phyloP scores from a whole-genome alignment of 2,329 filamentous ascomycete genomes.

The Samsoniella hepiali region DNA sequence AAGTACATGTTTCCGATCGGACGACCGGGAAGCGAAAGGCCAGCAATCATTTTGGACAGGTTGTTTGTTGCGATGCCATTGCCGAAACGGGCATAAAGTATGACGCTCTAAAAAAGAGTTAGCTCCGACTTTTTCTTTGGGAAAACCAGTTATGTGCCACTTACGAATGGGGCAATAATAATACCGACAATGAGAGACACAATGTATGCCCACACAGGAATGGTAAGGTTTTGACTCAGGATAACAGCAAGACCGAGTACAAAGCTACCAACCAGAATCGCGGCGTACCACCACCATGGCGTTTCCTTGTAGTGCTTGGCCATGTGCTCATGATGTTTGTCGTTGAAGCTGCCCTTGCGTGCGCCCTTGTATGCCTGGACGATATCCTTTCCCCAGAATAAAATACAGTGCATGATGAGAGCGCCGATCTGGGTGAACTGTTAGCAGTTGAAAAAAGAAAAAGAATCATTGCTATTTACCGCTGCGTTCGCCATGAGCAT shows the following conservation, averaged over 20 bases:
- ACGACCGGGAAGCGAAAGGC: constrained; percentile 47
- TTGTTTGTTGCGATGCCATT: constrained; percentile 59
- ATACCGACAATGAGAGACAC: constrained; percentile 41
- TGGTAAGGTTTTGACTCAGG: constrained; percentile 43
- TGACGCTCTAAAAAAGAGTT: constrained; percentile 39
- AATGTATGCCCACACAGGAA: constrained; percentile 47
- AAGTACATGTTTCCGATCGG: constrained; percentile 58
- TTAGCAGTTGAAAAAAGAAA: background rate
- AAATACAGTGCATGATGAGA: constrained; percentile 46
- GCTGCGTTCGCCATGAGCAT: constrained; percentile 57
- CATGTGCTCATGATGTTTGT: constrained; percentile 53
- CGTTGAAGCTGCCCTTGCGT: constrained; percentile 40
- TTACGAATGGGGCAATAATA: constrained; percentile 49
- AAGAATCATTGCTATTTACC: constrained; percentile 30
- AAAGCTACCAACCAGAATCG: constrained; percentile 42
- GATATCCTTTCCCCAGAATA: constrained; percentile 57
- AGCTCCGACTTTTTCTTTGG: constrained; percentile 11
- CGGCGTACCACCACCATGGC: constrained; percentile 46
- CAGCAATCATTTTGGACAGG: constrained; percentile 55
- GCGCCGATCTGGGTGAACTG: constrained; percentile 47
- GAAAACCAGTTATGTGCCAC: constrained; percentile 11
- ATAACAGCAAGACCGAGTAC: constrained; percentile 46
- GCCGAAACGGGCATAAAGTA: constrained; percentile 51
- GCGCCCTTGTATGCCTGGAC: constrained; percentile 45
- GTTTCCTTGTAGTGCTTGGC: constrained; percentile 49